Evolutionary conservation across 768 basidiomycete genomes (phyloP), one percentile per base, ranked within the genome.

Genomic region (Lyophyllum shimeji): DNA sequence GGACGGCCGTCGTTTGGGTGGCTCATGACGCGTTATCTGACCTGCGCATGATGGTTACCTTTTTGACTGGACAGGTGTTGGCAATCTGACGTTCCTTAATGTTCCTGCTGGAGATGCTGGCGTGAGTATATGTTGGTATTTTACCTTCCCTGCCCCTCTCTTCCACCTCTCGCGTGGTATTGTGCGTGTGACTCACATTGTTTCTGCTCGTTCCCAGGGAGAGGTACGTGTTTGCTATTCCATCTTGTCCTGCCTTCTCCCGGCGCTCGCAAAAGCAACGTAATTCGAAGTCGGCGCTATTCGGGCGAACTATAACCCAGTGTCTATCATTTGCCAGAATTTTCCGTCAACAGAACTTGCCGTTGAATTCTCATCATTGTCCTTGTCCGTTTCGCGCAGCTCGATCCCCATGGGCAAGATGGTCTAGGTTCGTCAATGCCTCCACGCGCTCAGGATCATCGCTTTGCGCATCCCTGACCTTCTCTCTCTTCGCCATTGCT

Each of bases 341-440:
- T 4, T 40, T 40, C 39, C n/a, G n/a, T 40, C 39, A n/a, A 2
- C 39, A 40, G 39, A 40, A 37, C 11, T 3, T 17, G 34, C 3
- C n/a, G 39, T n/a, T 40, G 17, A 40, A 40, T 18, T 18, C 39
- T 40, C 34, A 37, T 37, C 34, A 6, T 37, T 37, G 34, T 12
- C 34, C 7, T 6, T 44, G 40, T 50, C 34, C 21, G 29, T 25
- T 39, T 40, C 15, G 2, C 39, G 58, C 80, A 90, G 74, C 72
- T 89, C 18, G 87, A 89, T 66, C 87, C 87, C 5, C 86, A 89
- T 64, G 87, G 86, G 43, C 78, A 80, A 46, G 80, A 81, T 59
- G 80, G 81, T 17, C 78, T 80, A 60, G 82, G 79, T 77, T 64
- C 51, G 67, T 48, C n/a, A 18, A 17, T 17, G 15, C 39, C 12